Evolutionary conservation across 2,329 filamentous ascomycete genomes (phyloP).

Genomic region (Beauveria rudraprayagi): DNA sequence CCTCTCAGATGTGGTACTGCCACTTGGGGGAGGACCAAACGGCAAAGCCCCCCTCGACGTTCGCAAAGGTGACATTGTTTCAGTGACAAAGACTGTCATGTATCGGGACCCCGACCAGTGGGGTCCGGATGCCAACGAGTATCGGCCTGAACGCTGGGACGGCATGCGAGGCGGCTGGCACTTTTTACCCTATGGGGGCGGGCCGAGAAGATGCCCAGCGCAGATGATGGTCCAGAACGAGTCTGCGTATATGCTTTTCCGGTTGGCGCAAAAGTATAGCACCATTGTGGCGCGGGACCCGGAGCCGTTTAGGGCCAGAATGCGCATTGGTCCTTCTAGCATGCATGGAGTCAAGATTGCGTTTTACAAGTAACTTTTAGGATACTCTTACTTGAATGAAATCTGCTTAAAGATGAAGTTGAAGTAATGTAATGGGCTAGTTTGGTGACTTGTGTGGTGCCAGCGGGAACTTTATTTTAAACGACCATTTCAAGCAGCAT

Average conservation of each 20-base stretch:
- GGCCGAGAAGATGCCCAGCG: conserved; percentile 20
- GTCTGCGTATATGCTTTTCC: conserved; percentile 15
- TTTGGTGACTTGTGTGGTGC: too few relatives aligned
- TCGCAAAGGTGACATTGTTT: conserved; percentile 35
- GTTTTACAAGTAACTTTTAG: neutral
- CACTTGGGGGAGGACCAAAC: conserved; percentile 41
- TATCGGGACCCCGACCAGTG: conserved; percentile 30
- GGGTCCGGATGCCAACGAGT: conserved; percentile 30
- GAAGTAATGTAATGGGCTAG: too few relatives aligned
- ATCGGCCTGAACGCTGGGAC: conserved; percentile 32
- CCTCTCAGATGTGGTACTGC: conserved; percentile 36
- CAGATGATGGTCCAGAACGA: conserved; percentile 19
- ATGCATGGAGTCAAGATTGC: conserved; percentile 4
- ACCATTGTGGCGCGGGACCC: neutral
- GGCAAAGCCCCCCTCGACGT: conserved; percentile 40
- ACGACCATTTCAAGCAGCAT: too few relatives aligned
- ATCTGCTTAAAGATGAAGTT: too few relatives aligned
- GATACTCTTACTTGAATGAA: too few relatives aligned
- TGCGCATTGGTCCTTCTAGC: conserved; percentile 1
- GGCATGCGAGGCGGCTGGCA: conserved; percentile 18
- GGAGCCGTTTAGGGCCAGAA: neutral
- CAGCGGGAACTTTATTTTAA: too few relatives aligned
- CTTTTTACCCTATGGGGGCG: conserved; percentile 19
- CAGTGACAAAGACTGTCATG: conserved; percentile 35
- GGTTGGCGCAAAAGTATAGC: conserved; percentile 16